phyloP scores from a whole-genome alignment of 345 rosid genomes.

The Murraya paniculata region DNA sequence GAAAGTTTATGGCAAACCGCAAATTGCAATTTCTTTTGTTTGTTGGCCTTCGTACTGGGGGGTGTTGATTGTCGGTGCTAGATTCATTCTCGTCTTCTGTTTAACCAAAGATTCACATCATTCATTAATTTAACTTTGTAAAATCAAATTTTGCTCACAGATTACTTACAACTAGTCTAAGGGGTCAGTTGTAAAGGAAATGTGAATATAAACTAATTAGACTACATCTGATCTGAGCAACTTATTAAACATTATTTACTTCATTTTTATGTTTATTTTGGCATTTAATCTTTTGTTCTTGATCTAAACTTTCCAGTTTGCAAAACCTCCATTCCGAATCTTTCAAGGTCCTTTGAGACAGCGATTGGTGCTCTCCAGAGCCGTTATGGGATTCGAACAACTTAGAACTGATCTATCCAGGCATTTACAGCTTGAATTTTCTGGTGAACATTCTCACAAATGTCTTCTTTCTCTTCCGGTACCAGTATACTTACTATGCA shows the following conservation, averaged over 20 bases:
- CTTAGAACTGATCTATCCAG: conserved; percentile 7
- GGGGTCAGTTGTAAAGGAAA: too few species aligned
- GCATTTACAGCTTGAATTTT: neutral
- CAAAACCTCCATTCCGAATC: conserved; percentile 47
- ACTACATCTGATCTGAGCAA: too few species aligned
- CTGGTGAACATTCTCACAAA: neutral
- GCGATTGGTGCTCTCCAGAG: conserved; percentile 32
- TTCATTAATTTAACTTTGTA: too few species aligned
- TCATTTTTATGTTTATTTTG: too few species aligned
- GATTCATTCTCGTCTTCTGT: too few species aligned
- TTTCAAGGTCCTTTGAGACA: conserved; percentile 42
- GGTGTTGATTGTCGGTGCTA: neutral
- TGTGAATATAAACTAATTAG: too few species aligned
- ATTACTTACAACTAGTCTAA: too few species aligned
- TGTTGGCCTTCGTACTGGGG: neutral
- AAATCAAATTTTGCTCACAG: too few species aligned
- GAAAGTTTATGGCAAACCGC: neutral
- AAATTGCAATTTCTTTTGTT: neutral
- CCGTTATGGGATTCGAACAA: conserved; percentile 35
- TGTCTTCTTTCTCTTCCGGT: neutral
- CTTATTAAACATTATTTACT: too few species aligned
- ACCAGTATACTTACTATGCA: too few species aligned
- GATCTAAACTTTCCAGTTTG: conserved; percentile 24
- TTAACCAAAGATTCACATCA: too few species aligned
- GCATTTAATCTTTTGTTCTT: neutral